Evolutionary conservation across 1,139 yeast genomes (phyloP).

Genomic region (Candida albicans): DNA sequence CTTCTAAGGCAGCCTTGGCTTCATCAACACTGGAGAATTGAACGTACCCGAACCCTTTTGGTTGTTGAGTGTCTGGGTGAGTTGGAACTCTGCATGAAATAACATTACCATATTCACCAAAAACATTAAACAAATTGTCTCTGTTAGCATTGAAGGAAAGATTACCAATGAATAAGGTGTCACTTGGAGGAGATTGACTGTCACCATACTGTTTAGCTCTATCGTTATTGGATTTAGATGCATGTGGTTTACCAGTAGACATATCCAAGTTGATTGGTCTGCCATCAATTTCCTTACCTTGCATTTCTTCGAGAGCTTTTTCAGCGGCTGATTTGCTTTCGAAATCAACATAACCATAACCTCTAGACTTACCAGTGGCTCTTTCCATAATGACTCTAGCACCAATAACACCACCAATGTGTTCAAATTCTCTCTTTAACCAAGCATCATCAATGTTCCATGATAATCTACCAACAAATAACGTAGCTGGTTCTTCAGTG

Average conservation of each 20-base stretch:
- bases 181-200: slow-evolving; percentile 86
- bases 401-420: slow-evolving; percentile 72
- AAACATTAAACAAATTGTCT: slow-evolving; percentile 70
- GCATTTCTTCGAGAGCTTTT: slow-evolving; percentile 82
- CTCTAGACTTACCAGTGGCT: slow-evolving; percentile 90
- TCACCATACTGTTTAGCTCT: slow-evolving; percentile 92
- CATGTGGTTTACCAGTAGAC: slow-evolving; percentile 79
- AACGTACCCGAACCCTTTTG: slow-evolving; percentile 98
- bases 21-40: slow-evolving; percentile 85
- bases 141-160: slow-evolving; percentile 85
- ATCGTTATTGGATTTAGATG: slow-evolving; percentile 50
- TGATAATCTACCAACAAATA: slow-evolving; percentile 95
- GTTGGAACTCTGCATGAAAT: slow-evolving; percentile 94
- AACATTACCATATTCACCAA: slow-evolving; percentile 77
- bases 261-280: slow-evolving; percentile 93
- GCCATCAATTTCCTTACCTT: slow-evolving; percentile 95
- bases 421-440: slow-evolving; percentile 85
- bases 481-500: slow-evolving; percentile 70
- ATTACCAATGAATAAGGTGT: slow-evolving; percentile 94
- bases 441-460: slow-evolving; percentile 97
- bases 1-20: slow-evolving; percentile 86
- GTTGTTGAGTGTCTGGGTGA: slow-evolving; percentile 97
- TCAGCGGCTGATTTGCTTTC: slow-evolving; percentile 75
- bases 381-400: slow-evolving; percentile 96
- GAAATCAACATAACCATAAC: slow-evolving; percentile 98